Evolutionary conservation across 306 rosid genomes (phyloP), one percentile per base, ranked within the genome.

Genomic region (Cicer judaicum): DNA sequence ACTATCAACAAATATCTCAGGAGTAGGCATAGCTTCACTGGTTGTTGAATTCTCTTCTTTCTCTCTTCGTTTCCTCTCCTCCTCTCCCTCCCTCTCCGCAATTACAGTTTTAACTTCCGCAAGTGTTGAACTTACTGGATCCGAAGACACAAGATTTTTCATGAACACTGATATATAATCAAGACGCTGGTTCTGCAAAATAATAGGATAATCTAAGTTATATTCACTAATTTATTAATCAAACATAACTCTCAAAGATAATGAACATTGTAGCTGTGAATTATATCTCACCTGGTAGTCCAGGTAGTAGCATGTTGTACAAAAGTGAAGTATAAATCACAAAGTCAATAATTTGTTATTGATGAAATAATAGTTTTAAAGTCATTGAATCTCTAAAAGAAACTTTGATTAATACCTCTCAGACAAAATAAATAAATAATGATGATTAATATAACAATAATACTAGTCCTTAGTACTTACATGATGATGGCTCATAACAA

Each of bases 291-390:
- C 98, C 93, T 81, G 90, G 81, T 78, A 89, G 73, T 93, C 97
- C 2, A 93, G 89, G 89, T 85, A 93, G 89, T 89, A 91, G 98
- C 91, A 85, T 93, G 98, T 97, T 91, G 96, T 52, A 78, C 34
- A 82, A 72, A 80, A 74, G 84, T 38, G 69, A 70, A 43, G 68
- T 11, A 40, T 55, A 39, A 19, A 50, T 18, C 14, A 11, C 34
- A 66, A 78, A 56, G 79, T 85, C 40, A 87, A 85, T 6, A 76
- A 59, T 43, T 5, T 24, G 55, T 65, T 24, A 74, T 44, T 49
- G 78, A 78, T 42, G 14, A 78, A 81, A 73, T 43, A 14, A 21
- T 18, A 70, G 40, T 70, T 66, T 8, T 15, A 29, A 43, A 43
- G 29, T 8, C 10, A 72, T 48, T 46, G 47, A 70, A 73, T 53